These are phyloP conservation scores for Epichloe elymi DNA, from an alignment of 2,329 filamentous ascomycete species.

Conservation along the genomic window DNA sequence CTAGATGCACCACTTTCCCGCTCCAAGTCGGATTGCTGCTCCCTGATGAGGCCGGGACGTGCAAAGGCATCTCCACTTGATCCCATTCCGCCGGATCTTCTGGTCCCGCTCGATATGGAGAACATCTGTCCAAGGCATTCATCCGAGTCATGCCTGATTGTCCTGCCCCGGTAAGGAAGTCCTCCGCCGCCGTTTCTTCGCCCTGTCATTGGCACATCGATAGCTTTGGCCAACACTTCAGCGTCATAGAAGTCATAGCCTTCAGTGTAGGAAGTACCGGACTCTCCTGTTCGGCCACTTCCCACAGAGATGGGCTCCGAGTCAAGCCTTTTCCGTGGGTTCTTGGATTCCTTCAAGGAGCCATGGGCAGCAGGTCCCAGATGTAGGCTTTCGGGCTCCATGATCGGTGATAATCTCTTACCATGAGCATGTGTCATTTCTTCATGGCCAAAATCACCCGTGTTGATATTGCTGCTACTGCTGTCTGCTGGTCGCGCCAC, in stretches of 20 bases:
- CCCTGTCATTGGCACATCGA: conserved; percentile 36
- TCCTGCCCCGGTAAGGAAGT: conserved; percentile 15
- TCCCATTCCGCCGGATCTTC: conserved; percentile 8
- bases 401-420: conserved; percentile 32
- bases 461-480: conserved; percentile 6
- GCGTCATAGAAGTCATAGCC: conserved; percentile 55
- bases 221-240: conserved; percentile 36
- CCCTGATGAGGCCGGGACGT: conserved; percentile 16
- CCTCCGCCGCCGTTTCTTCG: conserved; percentile 23
- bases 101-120: conserved; percentile 38
- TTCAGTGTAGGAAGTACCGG: conserved; percentile 40
- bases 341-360: conserved; percentile 16
- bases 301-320: conserved; percentile 37
- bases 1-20: conserved; percentile 18
- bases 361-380: conserved; percentile 34
- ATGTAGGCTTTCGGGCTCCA: conserved; percentile 36
- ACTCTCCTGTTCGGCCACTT: conserved; percentile 35
- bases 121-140: conserved; percentile 48
- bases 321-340: conserved; percentile 32
- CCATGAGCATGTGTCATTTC: conserved; percentile 18
- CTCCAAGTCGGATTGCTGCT: conserved; percentile 14
- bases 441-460: conserved; percentile 7
- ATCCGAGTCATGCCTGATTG: conserved; percentile 39
- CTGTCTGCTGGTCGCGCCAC: conserved; percentile 38
- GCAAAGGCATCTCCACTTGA: conserved; percentile 11